Base-by-base conservation (phyloP, 2,329 filamentous ascomycete species). In the Verticillium zaregamsianum region DNA sequence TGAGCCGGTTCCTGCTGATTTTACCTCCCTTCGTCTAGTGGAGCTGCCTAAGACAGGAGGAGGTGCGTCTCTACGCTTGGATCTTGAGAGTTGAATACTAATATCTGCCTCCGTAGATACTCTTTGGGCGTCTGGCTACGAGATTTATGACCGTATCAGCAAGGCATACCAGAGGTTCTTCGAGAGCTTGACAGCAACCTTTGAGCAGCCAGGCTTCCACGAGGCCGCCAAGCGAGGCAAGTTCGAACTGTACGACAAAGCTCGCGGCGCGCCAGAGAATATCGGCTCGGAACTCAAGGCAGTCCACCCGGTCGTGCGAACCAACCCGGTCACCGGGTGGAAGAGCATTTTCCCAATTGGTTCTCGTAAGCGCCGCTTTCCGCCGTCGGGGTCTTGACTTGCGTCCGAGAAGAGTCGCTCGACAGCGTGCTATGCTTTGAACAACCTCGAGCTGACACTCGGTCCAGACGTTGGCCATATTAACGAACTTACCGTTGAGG, bases 311-410 rank as follows among this genome's bases (percentile, higher is more conserved):
- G 79, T 87, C 1, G 76, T 87, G 5, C 77, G 85, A 12, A 88
- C 86, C 0, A 86, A 88, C 60, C 86, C 86, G 0, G 84, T 88
- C 0, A 87, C 85, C 0, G 86, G 85, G 0, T 88, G 86, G 85
- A 88, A 80, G 67, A 74, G 74, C 0, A 62, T 80, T 32, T 80
- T 76, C 59, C 73, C 77, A 0, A 69, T 81, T 9, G 79, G 79
- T 2, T 73, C 72, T 2, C 33, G 33, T 35, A 35, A 35, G 33
- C 33, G 11, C 33, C 14, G 11, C 8, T 14, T 14, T 14, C 3
- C 31, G 11, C 33, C 11, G 9, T 35, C 14, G 8, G 9, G 9
- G 9, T 35, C 2, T 2, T 35, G 11, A 35, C 9, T 14, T 35
- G 33, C 33, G 33, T 14, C 9, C 14, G 33, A 35, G 33, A 9